phyloP scores from a whole-genome alignment of 1,139 yeast genomes.

The Yamadazyma pseudoaaseri region DNA sequence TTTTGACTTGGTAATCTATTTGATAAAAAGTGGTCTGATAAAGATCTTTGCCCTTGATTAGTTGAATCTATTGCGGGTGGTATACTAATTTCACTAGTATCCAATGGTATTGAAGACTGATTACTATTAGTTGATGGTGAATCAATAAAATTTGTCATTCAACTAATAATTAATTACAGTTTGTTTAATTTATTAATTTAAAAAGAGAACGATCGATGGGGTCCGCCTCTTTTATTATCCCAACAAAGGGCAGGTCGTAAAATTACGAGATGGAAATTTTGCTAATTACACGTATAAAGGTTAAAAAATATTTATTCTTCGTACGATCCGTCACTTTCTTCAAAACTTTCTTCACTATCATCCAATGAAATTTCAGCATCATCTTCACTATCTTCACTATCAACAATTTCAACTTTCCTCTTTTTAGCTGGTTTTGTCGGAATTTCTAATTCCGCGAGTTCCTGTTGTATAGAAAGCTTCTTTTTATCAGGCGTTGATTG shows the following conservation, averaged over 20 bases:
- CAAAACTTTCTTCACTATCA: conserved; percentile 7
- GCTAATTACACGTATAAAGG: not conserved
- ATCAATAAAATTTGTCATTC: too few species aligned
- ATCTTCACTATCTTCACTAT: conserved; percentile 6
- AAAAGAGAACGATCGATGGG: too few species aligned
- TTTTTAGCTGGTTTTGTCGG: not conserved
- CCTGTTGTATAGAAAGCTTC: conserved; percentile 9
- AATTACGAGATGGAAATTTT: conserved; percentile 3
- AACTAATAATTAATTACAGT: too few species aligned
- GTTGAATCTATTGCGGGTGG: too few species aligned
- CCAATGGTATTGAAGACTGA: too few species aligned
- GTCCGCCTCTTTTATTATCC: conserved; percentile 4
- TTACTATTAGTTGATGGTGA: too few species aligned
- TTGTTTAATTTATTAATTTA: too few species aligned
- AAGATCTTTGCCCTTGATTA: too few species aligned
- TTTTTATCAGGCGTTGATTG: conserved; percentile 10
- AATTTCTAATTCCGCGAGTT: conserved; percentile 8
- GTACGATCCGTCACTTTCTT: conserved; percentile 8
- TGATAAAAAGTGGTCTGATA: not conserved
- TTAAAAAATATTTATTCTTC: conserved; percentile 8
- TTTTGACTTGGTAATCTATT: not conserved
- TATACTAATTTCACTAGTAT: too few species aligned
- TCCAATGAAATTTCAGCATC: conserved; percentile 5
- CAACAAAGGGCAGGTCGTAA: conserved; percentile 3
- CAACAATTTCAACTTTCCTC: conserved; percentile 3